Percentiles rank a stretch among this genome's conserved stretches.
Evolutionary conservation across 2,329 filamentous ascomycete species (phyloP).

Genomic region (Aspergillus transmontanensis): DNA sequence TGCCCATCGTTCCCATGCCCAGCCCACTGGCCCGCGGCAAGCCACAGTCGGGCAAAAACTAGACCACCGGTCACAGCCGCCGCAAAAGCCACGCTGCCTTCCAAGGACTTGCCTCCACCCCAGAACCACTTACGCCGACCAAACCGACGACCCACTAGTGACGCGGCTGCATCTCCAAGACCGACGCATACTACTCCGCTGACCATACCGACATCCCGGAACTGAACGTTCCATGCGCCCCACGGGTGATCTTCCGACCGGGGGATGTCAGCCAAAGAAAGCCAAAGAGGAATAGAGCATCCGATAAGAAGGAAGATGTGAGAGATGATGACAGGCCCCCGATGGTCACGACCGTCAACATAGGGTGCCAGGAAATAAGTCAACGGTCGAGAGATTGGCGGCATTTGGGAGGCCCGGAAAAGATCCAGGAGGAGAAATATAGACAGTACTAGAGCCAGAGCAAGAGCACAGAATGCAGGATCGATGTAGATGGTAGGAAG

Average conservation of each 20-base stretch:
- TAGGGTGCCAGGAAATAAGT: slow-evolving; percentile 89
- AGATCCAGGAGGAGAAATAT: slow-evolving; percentile 88
- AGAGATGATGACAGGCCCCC: slow-evolving; percentile 90
- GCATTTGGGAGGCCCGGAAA: slow-evolving; percentile 85
- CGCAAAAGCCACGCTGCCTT: slow-evolving; percentile 81
- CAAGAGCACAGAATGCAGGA: slow-evolving; percentile 78
- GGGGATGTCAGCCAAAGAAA: slow-evolving; percentile 72
- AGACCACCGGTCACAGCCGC: slow-evolving; percentile 76
- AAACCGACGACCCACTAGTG: slow-evolving; percentile 82
- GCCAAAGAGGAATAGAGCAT: slow-evolving; percentile 92
- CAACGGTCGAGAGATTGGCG: slow-evolving; percentile 82
- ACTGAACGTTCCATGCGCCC: slow-evolving; percentile 72
- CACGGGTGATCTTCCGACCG: slow-evolving; percentile 60
- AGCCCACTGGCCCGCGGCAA: slow-evolving; percentile 73
- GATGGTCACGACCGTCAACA: slow-evolving; percentile 88
- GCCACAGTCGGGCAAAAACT: slow-evolving; percentile 70
- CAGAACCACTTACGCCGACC: slow-evolving; percentile 92
- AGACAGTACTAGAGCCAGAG: slow-evolving; percentile 75
- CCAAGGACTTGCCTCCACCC: slow-evolving; percentile 93
- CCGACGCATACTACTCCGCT: slow-evolving; percentile 92
- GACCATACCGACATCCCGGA: slow-evolving; percentile 83
- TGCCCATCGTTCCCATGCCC: slow-evolving; percentile 24
- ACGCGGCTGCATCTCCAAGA: slow-evolving; percentile 91
- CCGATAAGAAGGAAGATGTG: slow-evolving; percentile 96
- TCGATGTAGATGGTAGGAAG: slow-evolving; percentile 85